Evolutionary conservation across 345 rosid genomes (phyloP).

Genomic region (Erysimum cheiranthoides): DNA sequence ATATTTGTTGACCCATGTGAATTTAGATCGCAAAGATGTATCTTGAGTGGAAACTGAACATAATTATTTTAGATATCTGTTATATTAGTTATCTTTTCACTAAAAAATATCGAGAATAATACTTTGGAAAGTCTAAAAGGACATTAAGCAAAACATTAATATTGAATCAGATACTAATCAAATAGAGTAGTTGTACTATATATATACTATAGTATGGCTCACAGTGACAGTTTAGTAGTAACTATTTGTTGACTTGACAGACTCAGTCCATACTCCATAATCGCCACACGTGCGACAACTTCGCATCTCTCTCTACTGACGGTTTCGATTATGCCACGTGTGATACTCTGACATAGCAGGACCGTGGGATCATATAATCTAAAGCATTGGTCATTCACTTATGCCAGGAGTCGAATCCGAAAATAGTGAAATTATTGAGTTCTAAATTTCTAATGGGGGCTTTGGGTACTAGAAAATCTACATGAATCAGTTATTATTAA

Average conservation of each 20-base stretch:
- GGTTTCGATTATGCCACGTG: slow-evolving; percentile 26
- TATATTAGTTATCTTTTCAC: neutral
- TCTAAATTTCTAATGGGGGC: neutral
- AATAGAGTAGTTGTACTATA: too few relatives aligned
- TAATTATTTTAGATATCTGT: neutral
- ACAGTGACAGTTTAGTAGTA: neutral
- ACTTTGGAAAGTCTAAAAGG: slow-evolving; percentile 23
- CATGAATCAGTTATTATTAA: neutral
- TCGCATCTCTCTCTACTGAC: slow-evolving; percentile 16
- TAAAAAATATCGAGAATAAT: neutral
- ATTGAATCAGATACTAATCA: neutral
- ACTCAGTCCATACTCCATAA: slow-evolving; percentile 30
- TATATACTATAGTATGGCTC: neutral
- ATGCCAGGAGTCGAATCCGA: slow-evolving; percentile 7
- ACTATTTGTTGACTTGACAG: slow-evolving; percentile 22
- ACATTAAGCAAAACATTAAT: neutral
- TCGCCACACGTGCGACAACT: slow-evolving; percentile 38
- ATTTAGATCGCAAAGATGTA: neutral
- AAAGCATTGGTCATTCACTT: slow-evolving; percentile 9
- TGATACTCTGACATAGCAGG: slow-evolving; percentile 6
- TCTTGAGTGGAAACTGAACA: neutral
- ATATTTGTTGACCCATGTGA: slow-evolving; percentile 10
- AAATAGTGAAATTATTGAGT: neutral
- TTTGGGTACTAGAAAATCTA: neutral
- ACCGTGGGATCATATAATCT: slow-evolving; percentile 32